Conservation (phyloP, 140 eudicot genomes). For the Bidens hawaiensis region DNA sequence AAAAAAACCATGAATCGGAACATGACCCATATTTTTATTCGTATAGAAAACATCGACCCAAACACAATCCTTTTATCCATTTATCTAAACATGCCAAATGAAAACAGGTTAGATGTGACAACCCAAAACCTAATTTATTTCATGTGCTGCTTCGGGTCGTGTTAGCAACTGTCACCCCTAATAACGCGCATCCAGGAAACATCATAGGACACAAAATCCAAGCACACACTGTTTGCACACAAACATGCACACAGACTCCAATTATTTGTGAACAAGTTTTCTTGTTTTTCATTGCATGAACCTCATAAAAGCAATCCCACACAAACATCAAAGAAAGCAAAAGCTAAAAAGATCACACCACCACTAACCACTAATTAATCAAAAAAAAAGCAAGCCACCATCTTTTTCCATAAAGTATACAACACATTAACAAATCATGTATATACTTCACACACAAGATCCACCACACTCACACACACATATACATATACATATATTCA, state of each 20-base stretch:
- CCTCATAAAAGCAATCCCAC: constrained; percentile 32
- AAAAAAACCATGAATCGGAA: neutral
- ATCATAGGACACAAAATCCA: constrained; percentile 1
- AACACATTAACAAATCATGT: constrained; percentile 31
- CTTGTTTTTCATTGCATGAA: constrained; percentile 18
- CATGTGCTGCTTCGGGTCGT: no score
- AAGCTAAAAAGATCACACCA: constrained; percentile 50
- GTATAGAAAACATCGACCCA: no score
- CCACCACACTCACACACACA: constrained; percentile 15
- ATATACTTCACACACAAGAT: constrained; percentile 48
- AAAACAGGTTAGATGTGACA: no score
- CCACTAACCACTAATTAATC: constrained; percentile 32
- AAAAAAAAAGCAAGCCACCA: constrained; percentile 37
- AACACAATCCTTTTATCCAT: no score
- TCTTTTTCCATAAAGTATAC: constrained; percentile 36
- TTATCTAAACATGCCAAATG: no score
- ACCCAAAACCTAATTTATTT: no score
- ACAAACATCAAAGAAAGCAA: constrained; percentile 45
- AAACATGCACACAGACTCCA: neutral
- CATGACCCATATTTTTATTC: no score
- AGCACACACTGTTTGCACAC: neutral
- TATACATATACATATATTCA: neutral
- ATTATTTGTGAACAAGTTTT: neutral
- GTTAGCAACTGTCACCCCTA: no score
- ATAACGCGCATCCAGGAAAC: neutral